phyloP scores from a whole-genome alignment of 495 filamentous ascomycete genomes.

The Saxophila tyrrhenica region DNA sequence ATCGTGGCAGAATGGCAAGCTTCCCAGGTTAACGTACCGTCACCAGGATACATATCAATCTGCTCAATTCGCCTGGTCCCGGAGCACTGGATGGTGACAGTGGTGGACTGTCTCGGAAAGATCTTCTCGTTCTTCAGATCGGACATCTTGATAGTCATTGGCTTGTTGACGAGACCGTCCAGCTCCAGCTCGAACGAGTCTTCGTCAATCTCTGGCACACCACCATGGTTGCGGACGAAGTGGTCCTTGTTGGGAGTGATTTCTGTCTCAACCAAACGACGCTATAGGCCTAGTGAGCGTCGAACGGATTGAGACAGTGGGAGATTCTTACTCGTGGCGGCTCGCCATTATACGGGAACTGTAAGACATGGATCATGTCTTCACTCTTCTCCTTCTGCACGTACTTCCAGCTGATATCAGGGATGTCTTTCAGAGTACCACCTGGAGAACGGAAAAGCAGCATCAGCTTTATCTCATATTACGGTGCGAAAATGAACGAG shows the following conservation, averaged over 20 bases:
- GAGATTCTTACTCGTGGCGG: slow-evolving; percentile 35
- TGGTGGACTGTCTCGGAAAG: slow-evolving; percentile 45
- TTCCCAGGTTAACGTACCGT: slow-evolving; percentile 18
- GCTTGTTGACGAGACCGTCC: slow-evolving; percentile 46
- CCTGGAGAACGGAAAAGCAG: neutral
- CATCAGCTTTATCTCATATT: no score
- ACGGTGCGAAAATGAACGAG: no score
- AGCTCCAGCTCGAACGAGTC: slow-evolving; percentile 41
- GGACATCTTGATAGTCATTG: slow-evolving; percentile 41
- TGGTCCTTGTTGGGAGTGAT: slow-evolving; percentile 50
- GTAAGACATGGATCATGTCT: slow-evolving; percentile 57
- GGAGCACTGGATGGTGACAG: slow-evolving; percentile 54
- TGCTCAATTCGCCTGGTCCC: slow-evolving; percentile 61
- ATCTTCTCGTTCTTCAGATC: slow-evolving; percentile 44
- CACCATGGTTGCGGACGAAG: slow-evolving; percentile 59
- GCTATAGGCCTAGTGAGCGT: neutral
- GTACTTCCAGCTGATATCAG: slow-evolving; percentile 45
- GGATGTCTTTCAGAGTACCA: slow-evolving; percentile 35
- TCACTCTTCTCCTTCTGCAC: slow-evolving; percentile 50
- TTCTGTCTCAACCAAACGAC: slow-evolving; percentile 33
- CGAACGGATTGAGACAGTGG: neutral
- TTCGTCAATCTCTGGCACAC: slow-evolving; percentile 49
- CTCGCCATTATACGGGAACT: slow-evolving; percentile 65
- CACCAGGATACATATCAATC: slow-evolving; percentile 49
- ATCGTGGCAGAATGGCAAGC: neutral